Percentiles rank a stretch among this genome's conserved stretches.
Conservation (phyloP, 2,329 filamentous ascomycete species). For the Fusarium luffae region DNA sequence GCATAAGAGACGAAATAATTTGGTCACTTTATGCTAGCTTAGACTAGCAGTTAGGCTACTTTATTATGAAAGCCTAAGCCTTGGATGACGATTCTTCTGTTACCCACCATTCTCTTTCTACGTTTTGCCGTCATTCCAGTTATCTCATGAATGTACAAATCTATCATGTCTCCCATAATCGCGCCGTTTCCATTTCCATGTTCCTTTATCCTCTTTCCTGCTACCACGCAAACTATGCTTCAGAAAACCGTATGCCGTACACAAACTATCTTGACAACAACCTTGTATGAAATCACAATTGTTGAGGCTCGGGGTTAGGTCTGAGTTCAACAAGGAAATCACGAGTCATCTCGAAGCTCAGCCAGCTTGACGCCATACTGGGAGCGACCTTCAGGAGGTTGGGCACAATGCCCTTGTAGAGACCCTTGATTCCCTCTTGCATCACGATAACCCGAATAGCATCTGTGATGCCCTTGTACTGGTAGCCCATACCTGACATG, state of each 20-base stretch:
- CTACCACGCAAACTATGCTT: conserved; percentile 8
- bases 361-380: conserved; percentile 98
- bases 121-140: conserved; percentile 7
- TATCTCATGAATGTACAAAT: conserved; percentile 34
- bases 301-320: conserved; percentile 51
- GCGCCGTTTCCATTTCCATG: conserved; percentile 17
- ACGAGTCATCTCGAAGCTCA: conserved; percentile 93
- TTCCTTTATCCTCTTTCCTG: conserved; percentile 11
- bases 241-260: conserved; percentile 13
- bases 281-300: conserved; percentile 41
- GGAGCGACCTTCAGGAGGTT: conserved; percentile 97
- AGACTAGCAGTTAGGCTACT: too few species aligned
- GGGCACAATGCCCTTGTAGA: conserved; percentile 96
- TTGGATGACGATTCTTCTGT: too few species aligned
- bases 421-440: conserved; percentile 83
- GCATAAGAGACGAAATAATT: too few species aligned
- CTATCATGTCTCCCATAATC: conserved; percentile 24
- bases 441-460: conserved; percentile 83
- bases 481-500: conserved; percentile 97
- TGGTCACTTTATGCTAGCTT: too few species aligned
- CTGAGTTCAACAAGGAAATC: conserved; percentile 80
- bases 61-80: too few species aligned
- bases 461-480: conserved; percentile 88
- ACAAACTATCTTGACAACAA: conserved; percentile 37
- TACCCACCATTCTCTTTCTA: too few species aligned